Conservation (phyloP, 345 rosid species). For the Eucalyptus shirleyi region DNA sequence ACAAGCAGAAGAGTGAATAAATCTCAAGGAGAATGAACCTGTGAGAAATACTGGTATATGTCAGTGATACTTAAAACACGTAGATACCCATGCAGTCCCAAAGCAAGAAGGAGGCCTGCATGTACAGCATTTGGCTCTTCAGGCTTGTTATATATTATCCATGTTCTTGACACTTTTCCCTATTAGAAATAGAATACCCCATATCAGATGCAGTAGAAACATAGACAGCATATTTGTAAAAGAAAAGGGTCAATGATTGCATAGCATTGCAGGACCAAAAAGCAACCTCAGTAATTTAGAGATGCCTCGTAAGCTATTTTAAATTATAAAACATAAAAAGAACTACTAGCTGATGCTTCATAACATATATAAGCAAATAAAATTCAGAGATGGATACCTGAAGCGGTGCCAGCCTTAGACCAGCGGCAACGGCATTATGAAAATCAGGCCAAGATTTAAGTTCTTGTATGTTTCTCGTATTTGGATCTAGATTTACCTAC, state of each 20-base stretch:
- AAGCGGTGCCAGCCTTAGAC: constrained; percentile 82
- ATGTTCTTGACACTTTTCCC: constrained; percentile 96
- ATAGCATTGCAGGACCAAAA: background rate
- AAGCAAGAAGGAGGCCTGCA: constrained; percentile 91
- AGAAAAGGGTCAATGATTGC: background rate
- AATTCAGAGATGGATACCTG: constrained; percentile 38
- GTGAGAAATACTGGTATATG: constrained; percentile 73
- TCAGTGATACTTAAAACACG: constrained; percentile 65
- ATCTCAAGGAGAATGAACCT: constrained; percentile 31
- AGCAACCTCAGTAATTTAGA: background rate
- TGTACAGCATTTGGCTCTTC: constrained; percentile 76
- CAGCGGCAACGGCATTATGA: constrained; percentile 99
- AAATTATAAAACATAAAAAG: background rate
- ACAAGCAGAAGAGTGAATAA: background rate
- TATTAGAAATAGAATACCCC: constrained; percentile 1
- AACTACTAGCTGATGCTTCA: background rate
- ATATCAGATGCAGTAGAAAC: background rate
- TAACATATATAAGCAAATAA: background rate
- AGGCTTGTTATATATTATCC: constrained; percentile 91
- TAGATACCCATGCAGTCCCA: constrained; percentile 91
- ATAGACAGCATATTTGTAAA: background rate
- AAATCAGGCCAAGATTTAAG: constrained; percentile 98
- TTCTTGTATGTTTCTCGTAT: constrained; percentile 79
- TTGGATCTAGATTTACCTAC: constrained; percentile 94
- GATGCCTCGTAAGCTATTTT: background rate